Conservation (phyloP, 2,329 filamentous ascomycete genomes). For the Nannizziopsis arthrosporioides region DNA sequence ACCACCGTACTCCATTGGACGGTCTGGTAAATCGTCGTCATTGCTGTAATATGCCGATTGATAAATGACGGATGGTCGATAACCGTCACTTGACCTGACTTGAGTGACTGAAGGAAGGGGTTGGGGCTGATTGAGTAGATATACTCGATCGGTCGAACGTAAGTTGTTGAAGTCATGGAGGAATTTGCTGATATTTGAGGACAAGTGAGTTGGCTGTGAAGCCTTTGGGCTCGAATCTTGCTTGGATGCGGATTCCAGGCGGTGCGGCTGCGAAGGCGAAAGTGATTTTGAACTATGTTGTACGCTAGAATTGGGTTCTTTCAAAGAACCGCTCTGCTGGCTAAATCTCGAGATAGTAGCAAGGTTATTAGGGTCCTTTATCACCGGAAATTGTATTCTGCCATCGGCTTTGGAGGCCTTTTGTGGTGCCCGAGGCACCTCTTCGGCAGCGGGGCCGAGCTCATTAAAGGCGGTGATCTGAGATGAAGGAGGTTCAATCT, state of each 20-base stretch:
- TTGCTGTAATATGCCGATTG: conserved; percentile 77
- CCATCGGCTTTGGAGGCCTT: conserved; percentile 22
- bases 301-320: conserved; percentile 26
- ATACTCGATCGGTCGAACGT: conserved; percentile 16
- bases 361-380: conserved; percentile 62
- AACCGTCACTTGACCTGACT: conserved; percentile 45
- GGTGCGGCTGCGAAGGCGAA: not conserved
- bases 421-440: conserved; percentile 20
- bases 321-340: conserved; percentile 49
- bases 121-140: conserved; percentile 18
- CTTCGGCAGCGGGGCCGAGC: conserved; percentile 10
- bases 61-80: conserved; percentile 60
- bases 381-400: conserved; percentile 56
- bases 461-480: not conserved
- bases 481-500: not conserved
- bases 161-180: conserved; percentile 25
- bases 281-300: not conserved
- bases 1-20: conserved; percentile 72
- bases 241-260: not conserved
- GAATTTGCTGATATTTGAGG: conserved; percentile 15
- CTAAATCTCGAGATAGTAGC: conserved; percentile 53
- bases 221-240: not conserved
- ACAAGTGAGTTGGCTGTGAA: conserved; percentile 10
- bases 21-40: conserved; percentile 68
- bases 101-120: conserved; percentile 37